Percentiles rank a stretch among this genome's conserved stretches.
phyloP scores from a whole-genome alignment of 2,329 filamentous ascomycete genomes.

The Aspergillus proliferans region DNA sequence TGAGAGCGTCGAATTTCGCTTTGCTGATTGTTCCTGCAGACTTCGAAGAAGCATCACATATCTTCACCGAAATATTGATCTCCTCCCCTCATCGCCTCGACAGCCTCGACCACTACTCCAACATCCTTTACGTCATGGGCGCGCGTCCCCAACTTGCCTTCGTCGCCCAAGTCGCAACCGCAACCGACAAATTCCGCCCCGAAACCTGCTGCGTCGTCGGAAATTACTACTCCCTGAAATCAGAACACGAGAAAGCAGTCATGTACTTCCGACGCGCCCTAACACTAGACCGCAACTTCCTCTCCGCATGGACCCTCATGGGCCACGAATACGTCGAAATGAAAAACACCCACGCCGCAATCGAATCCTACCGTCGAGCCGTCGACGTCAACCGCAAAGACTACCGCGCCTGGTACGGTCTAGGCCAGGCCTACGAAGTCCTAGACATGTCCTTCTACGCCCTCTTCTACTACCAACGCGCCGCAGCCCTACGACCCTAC shows the following conservation, averaged over 20 bases:
- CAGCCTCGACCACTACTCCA: slow-evolving; percentile 90
- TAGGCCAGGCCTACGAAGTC: slow-evolving; percentile 95
- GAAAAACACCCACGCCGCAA: slow-evolving; percentile 96
- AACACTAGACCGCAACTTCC: slow-evolving; percentile 80
- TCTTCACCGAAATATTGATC: slow-evolving; percentile 62
- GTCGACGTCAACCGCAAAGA: slow-evolving; percentile 95
- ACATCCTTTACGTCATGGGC: slow-evolving; percentile 91
- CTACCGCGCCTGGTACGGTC: slow-evolving; percentile 95
- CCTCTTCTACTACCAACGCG: slow-evolving; percentile 95
- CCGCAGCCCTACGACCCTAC: slow-evolving; percentile 85
- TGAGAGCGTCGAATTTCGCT: background rate
- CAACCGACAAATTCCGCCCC: slow-evolving; percentile 89
- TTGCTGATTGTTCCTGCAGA: slow-evolving; percentile 34
- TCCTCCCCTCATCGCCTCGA: slow-evolving; percentile 69
- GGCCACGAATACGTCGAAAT: slow-evolving; percentile 98
- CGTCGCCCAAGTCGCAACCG: slow-evolving; percentile 81
- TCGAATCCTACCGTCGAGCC: slow-evolving; percentile 90
- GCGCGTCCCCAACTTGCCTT: slow-evolving; percentile 85
- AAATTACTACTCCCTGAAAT: slow-evolving; percentile 93
- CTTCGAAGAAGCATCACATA: slow-evolving; percentile 57
- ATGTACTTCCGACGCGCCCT: slow-evolving; percentile 94
- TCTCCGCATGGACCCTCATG: slow-evolving; percentile 97
- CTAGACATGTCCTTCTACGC: slow-evolving; percentile 98
- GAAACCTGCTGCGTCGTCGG: slow-evolving; percentile 96
- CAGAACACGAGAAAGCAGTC: slow-evolving; percentile 94